Base-by-base conservation (phyloP, 225 moss, liverwort and hornwort species). In the Pseudoscleropodium purum region DNA sequence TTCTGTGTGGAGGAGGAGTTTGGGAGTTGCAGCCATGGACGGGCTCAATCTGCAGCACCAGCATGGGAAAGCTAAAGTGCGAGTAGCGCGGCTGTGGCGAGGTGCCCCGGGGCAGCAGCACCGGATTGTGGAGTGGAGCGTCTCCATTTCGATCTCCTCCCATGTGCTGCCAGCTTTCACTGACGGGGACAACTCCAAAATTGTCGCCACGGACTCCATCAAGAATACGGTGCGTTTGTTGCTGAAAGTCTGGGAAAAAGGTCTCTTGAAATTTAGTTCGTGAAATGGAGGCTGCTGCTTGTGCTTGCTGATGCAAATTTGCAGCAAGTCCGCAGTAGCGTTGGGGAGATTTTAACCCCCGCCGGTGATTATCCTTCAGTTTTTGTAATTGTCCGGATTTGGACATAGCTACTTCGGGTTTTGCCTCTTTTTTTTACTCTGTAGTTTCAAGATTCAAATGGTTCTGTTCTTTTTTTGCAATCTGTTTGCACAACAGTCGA, bases 191-290 rank as follows among this genome's bases (percentile, higher is more conserved):
- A 97, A 97, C 89, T 96, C 96, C 49, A 92, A 91, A 6, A 93
- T 99, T 70, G 97, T 99, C 49, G 97, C 99, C 45, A 99, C 99
- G 27, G 99, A 99, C 74, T 95, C 99, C 77, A 97, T 99, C 60
- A 99, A 99, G 86, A 99, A 99, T 87, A 99, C 99, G 95, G 99
- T 99, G 31, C 49, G 79, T 66, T 82, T 39, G 8, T 21, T 72
- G 57, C 6, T 49, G 62, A n/a, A 37, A 62, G 17, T 30, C 16
- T 37, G 61, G 15, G 81, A 1, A n/a, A 30, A 36, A 29, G 7
- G 15, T 49, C n/a, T 25, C 27, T 36, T 9, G 27, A 31, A 39
- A 33, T 82, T 77, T 56, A 36, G 54, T 66, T 66, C 56, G 45
- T 37, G 61, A 34, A 26, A 27, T 37, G 86, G 61, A 75, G 47